Base-by-base conservation (phyloP, 2,329 filamentous ascomycete genomes). In the Hymenoscyphus repandus region DNA sequence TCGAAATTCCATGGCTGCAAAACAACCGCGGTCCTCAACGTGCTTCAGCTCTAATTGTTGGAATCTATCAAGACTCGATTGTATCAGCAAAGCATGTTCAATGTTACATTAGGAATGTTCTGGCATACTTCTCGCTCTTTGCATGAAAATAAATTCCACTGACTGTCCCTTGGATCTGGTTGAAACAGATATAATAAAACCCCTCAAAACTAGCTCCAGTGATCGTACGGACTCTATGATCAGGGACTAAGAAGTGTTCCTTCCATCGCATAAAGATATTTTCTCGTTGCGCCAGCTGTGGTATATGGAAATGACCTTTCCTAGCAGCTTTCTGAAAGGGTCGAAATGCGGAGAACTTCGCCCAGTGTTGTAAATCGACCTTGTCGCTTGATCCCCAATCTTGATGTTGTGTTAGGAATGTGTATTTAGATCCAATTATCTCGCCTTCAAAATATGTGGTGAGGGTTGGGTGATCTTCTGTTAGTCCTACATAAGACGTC, bases 181-280 rank as follows among this genome's bases (percentile, higher is more conserved):
- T 96, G 74, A 97, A 97, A 72, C 91, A 96, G 59, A 99, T 97
- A 66, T 99, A 99, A 68, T 97, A 99, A 68, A 99, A 99, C 0
- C 93, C 93, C 66, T 99, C 93, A 54, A 97, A 99, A 65, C 92
- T 97, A 6, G 93, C 93, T 15, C 93, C 93, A 32, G 83, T 88
- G 55, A 99, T 96, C 10, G 88, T 95, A 54, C 86, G 81, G 17
- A 97, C 90, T 13, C 88, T 82, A 68, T 99, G 93, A 64, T 99
- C 91, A 1, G 93, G 93, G 0, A 99, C 93, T 0, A 99, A 75
- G 64, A 99, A 99, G 63, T 95, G 90, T 66, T 99, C 93, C 70
- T 99, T 99, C 93, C 93, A 99, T 54, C 93, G 83, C 93, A 99
- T 99, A 65, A 96, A 99, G 31, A 99, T 85, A 67, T 95, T 85